Percentiles rank a stretch among this genome's conserved stretches.
Evolutionary conservation across 768 basidiomycete species (phyloP).

Genomic region (Amanita thiersii): DNA sequence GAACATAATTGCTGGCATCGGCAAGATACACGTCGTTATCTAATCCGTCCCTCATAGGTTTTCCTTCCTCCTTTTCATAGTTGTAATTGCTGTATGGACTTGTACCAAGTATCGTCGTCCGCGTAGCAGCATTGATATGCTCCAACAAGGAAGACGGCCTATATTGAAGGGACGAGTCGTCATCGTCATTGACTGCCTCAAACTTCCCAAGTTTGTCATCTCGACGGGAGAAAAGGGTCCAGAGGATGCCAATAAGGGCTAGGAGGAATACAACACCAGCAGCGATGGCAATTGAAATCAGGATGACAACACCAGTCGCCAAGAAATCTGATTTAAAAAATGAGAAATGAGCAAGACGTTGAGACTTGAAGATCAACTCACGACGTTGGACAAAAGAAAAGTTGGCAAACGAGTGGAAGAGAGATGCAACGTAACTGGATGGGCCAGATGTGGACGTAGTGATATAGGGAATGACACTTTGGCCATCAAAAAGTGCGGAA

Average conservation of each 20-base stretch:
- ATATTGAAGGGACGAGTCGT: slow-evolving; percentile 70
- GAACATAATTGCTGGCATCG: slow-evolving; percentile 69
- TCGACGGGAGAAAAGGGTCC: slow-evolving; percentile 79
- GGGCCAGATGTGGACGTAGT: slow-evolving; percentile 58
- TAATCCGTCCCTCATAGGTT: slow-evolving; percentile 22
- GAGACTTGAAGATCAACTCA: slow-evolving; percentile 21
- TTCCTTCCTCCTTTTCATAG: slow-evolving; percentile 52
- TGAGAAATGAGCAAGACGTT: slow-evolving; percentile 5
- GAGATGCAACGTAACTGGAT: slow-evolving; percentile 60
- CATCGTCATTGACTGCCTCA: slow-evolving; percentile 58
- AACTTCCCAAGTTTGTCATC: slow-evolving; percentile 65
- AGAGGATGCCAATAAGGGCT: slow-evolving; percentile 76
- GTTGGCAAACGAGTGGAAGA: slow-evolving; percentile 76
- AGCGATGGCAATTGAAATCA: slow-evolving; percentile 95
- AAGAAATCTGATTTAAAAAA: slow-evolving; percentile 55
- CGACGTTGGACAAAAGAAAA: slow-evolving; percentile 70
- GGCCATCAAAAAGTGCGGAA: slow-evolving; percentile 82
- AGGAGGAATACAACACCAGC: slow-evolving; percentile 90
- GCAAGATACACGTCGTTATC: slow-evolving; percentile 58
- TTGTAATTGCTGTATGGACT: slow-evolving; percentile 29
- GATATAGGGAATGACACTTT: slow-evolving; percentile 72
- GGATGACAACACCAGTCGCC: slow-evolving; percentile 86
- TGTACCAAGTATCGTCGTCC: slow-evolving; percentile 69
- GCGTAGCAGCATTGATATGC: slow-evolving; percentile 86
- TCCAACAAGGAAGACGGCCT: slow-evolving; percentile 83